Evolutionary conservation across 169 alveolate species (phyloP).

Genomic region (Cryptosporidium tyzzeri): DNA sequence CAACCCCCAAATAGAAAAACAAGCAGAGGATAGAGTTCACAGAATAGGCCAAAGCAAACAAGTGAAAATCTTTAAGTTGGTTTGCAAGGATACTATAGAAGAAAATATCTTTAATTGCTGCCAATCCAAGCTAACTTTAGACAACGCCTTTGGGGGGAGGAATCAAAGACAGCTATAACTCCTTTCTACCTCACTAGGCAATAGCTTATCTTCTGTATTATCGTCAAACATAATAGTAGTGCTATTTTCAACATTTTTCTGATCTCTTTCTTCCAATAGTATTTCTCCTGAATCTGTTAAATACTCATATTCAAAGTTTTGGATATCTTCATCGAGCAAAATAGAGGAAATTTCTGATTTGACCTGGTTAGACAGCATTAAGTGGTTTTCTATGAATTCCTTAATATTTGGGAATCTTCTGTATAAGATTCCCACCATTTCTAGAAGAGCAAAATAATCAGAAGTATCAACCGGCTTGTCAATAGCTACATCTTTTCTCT

Average conservation of each 20-base stretch:
- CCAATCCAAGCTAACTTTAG: conserved; percentile 85
- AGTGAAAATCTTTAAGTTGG: conserved; percentile 90
- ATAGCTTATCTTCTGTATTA: background rate
- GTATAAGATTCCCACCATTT: conserved; percentile 37
- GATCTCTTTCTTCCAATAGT: background rate
- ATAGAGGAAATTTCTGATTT: conserved; percentile 24
- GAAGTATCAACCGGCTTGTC: background rate
- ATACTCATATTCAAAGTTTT: conserved; percentile 13
- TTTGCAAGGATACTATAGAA: conserved; percentile 91
- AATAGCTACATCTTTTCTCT: background rate
- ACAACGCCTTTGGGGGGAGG: conserved; percentile 87
- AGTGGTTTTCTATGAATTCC: conserved; percentile 36
- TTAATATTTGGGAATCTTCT: conserved; percentile 40
- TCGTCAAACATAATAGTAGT: conserved; percentile 1
- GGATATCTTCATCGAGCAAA: background rate
- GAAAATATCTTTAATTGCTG: conserved; percentile 89
- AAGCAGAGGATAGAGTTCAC: conserved; percentile 95
- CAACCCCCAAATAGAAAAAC: conserved; percentile 94
- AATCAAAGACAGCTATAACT: conserved; percentile 37
- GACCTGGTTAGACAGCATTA: conserved; percentile 17
- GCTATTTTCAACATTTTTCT: background rate
- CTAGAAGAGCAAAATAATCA: conserved; percentile 24
- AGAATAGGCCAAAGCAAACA: conserved; percentile 93
- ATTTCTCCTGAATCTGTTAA: conserved; percentile 24
- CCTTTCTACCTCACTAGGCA: background rate